A percentile compares a stretch with the other conserved stretches of the same genome.
These are phyloP conservation scores for Melampsora americana DNA, from an alignment of 1,284 basidiomycete genomes.

Conservation along the genomic window DNA sequence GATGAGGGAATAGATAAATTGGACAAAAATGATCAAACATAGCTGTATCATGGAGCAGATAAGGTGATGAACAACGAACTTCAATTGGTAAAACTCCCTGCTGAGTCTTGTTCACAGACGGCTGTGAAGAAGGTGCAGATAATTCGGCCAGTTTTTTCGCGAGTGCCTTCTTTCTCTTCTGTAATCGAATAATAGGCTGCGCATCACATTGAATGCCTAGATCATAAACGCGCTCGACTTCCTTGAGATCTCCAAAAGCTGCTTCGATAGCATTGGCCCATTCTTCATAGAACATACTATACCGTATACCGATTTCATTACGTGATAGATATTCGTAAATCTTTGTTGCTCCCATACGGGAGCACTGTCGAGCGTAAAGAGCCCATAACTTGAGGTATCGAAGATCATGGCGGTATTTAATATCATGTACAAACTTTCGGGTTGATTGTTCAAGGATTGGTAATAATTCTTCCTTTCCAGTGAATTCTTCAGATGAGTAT, in stretches of 20 bases:
- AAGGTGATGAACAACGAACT: background rate
- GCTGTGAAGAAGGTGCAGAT: background rate
- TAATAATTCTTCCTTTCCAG: constrained; percentile 58
- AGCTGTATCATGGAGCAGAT: background rate
- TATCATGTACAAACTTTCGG: constrained; percentile 72
- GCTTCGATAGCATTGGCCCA: constrained; percentile 71
- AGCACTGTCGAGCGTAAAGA: constrained; percentile 66
- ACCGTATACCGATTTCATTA: constrained; percentile 72
- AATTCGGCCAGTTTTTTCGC: constrained; percentile 18
- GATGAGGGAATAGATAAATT: background rate
- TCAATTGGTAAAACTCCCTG: background rate
- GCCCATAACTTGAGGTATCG: constrained; percentile 87
- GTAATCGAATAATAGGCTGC: constrained; percentile 52
- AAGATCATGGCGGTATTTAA: constrained; percentile 75
- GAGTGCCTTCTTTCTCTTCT: constrained; percentile 46
- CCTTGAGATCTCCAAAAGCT: background rate
- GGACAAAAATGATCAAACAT: background rate
- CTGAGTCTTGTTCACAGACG: background rate
- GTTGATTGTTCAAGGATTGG: constrained; percentile 73
- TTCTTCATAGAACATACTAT: constrained; percentile 78
- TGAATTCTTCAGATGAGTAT: constrained; percentile 51
- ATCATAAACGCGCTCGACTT: constrained; percentile 29
- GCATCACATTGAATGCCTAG: constrained; percentile 52
- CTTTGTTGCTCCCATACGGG: constrained; percentile 59
- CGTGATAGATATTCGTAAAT: constrained; percentile 72